phyloP scores from a whole-genome alignment of 2,329 filamentous ascomycete species.

The Venturia oleaginea region DNA sequence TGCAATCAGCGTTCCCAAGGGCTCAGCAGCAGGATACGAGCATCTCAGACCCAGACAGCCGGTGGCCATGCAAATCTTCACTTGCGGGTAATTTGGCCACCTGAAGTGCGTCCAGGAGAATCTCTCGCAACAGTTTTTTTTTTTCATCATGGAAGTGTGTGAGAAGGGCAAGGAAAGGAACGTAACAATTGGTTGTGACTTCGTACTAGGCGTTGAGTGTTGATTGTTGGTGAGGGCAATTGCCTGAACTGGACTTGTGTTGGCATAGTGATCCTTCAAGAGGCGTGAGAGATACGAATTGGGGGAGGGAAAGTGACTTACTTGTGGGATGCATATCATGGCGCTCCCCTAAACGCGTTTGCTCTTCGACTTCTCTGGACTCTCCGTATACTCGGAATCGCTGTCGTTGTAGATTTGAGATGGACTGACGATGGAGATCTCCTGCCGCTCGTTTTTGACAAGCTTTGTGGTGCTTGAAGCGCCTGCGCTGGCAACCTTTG shows the following conservation, averaged over 20 bases:
- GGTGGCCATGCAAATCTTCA: neutral
- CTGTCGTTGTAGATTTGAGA: neutral
- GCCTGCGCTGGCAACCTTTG: neutral
- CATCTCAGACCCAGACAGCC: neutral
- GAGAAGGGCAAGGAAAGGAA: neutral
- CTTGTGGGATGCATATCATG: no score
- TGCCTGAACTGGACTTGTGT: neutral
- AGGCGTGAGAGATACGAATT: neutral
- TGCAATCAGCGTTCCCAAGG: neutral
- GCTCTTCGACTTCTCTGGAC: neutral
- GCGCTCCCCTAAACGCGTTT: neutral
- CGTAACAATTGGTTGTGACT: neutral
- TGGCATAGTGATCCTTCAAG: neutral
- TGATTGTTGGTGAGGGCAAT: neutral
- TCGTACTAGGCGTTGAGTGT: neutral
- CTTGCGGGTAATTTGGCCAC: neutral
- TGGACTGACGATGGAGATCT: neutral
- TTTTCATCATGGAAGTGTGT: neutral
- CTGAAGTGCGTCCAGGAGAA: neutral
- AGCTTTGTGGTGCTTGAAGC: neutral
- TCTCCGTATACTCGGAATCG: neutral
- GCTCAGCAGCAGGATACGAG: neutral
- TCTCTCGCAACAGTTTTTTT: neutral
- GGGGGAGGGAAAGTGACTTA: no score
- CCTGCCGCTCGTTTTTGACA: neutral